A percentile compares a stretch with the other conserved stretches of the same genome.
phyloP scores from a whole-genome alignment of 192 early-diverging fungal genomes.

The Geosiphon pyriformis region DNA sequence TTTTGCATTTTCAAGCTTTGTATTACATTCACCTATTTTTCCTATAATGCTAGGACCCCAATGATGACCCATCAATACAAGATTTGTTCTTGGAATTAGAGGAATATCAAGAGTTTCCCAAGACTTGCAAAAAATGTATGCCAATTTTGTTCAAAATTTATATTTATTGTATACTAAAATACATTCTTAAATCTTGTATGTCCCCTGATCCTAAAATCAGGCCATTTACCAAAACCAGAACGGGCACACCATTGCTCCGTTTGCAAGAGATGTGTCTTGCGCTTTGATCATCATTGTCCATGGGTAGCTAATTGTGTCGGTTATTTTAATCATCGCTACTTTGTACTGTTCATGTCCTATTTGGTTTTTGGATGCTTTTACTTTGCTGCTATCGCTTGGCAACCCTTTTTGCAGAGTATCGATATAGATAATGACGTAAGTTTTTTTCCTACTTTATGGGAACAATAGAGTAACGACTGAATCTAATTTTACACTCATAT shows the following conservation, averaged over 20 bases:
- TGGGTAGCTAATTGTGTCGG: constrained; percentile 83
- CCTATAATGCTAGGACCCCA: constrained; percentile 20
- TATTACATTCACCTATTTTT: neutral
- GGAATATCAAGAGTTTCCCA: constrained; percentile 35
- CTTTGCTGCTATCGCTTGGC: constrained; percentile 39
- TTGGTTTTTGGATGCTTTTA: constrained; percentile 43
- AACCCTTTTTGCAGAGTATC: constrained; percentile 43
- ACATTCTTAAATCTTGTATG: too few relatives aligned
- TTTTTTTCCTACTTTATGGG: neutral
- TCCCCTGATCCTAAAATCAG: too few relatives aligned
- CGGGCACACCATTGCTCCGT: constrained; percentile 76
- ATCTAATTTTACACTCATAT: too few relatives aligned
- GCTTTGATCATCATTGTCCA: constrained; percentile 76
- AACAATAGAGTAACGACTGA: neutral
- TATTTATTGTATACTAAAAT: neutral
- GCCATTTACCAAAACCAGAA: constrained; percentile 68
- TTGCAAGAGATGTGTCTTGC: constrained; percentile 68
- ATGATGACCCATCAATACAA: constrained; percentile 39
- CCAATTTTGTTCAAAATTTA: neutral
- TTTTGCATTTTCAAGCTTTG: neutral
- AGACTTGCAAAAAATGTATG: constrained; percentile 37
- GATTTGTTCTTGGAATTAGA: constrained; percentile 43
- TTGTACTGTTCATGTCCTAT: constrained; percentile 66
- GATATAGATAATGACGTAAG: constrained; percentile 38
- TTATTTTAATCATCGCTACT: constrained; percentile 68